Percentiles rank a stretch among this genome's conserved stretches.
phyloP scores from a whole-genome alignment of 2,329 filamentous ascomycete species.

The Pseudogymnoascus sp. region DNA sequence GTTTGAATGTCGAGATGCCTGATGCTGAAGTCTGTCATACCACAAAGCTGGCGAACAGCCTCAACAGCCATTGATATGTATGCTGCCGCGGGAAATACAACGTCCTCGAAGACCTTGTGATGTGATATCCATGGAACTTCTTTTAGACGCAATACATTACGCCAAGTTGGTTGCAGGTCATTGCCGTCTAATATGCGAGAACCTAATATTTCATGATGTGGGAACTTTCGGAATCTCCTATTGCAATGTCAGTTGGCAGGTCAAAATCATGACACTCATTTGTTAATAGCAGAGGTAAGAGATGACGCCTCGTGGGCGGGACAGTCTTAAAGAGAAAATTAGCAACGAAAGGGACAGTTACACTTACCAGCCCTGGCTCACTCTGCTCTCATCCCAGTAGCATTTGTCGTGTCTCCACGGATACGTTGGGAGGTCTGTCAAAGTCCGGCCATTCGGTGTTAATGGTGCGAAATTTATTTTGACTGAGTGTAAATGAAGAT shows the following conservation, averaged over 20 bases:
- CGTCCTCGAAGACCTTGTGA: conserved; percentile 42
- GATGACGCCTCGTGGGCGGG: background rate
- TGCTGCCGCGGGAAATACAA: conserved; percentile 44
- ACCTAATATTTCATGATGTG: conserved; percentile 44
- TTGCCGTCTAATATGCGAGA: conserved; percentile 15
- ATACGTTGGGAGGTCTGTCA: conserved; percentile 42
- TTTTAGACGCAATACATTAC: conserved; percentile 21
- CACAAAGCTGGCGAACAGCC: conserved; percentile 26
- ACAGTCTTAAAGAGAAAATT: background rate
- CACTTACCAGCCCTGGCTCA: conserved; percentile 32
- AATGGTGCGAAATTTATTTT: background rate
- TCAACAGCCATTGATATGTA: conserved; percentile 43
- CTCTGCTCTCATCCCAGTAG: conserved; percentile 46
- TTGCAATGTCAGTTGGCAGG: conserved; percentile 17
- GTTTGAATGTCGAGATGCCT: conserved; percentile 19
- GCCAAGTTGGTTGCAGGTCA: conserved; percentile 22
- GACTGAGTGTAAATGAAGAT: conserved; percentile 14
- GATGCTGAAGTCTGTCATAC: conserved; percentile 17
- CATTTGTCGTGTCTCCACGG: conserved; percentile 43
- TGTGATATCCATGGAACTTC: conserved; percentile 47
- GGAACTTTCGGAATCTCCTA: conserved; percentile 34
- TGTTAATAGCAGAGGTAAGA: too few relatives aligned
- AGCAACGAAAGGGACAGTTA: background rate
- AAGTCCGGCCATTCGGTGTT: background rate
- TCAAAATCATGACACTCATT: background rate